Percentiles rank a stretch among this genome's conserved stretches.
Conservation (phyloP, 2,329 filamentous ascomycete species). For the Westerdykella aurantiaca region DNA sequence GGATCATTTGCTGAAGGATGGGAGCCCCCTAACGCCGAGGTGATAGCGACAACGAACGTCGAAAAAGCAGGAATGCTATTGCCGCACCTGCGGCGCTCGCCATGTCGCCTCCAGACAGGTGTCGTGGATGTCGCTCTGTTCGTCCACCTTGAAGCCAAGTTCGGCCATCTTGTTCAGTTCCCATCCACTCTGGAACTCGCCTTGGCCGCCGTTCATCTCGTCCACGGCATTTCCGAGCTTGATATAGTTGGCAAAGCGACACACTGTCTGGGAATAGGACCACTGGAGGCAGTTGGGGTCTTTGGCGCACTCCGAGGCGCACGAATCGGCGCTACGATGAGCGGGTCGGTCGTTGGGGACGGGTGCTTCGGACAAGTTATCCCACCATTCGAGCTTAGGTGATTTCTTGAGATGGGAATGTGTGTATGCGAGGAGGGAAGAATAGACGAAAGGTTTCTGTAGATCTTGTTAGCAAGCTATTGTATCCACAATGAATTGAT, state of each 20-base stretch:
- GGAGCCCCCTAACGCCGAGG: too few relatives aligned
- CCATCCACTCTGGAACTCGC: conserved; percentile 37
- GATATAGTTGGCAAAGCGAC: conserved; percentile 35
- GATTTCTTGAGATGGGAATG: conserved; percentile 29
- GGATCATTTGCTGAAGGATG: too few relatives aligned
- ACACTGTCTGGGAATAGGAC: conserved; percentile 35
- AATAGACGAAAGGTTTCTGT: conserved; percentile 35
- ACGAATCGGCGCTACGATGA: conserved; percentile 28
- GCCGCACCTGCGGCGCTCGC: conserved; percentile 25
- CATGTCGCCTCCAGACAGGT: conserved; percentile 36
- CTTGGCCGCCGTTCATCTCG: conserved; percentile 28
- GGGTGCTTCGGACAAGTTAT: conserved; percentile 29
- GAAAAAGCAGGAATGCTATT: background rate
- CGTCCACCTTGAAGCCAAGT: conserved; percentile 31
- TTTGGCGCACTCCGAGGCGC: conserved; percentile 30
- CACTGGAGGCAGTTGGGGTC: conserved; percentile 33
- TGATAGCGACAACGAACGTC: too few relatives aligned
- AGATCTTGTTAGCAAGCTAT: conserved; percentile 2
- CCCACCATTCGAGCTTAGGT: conserved; percentile 32
- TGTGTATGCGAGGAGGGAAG: conserved; percentile 34
- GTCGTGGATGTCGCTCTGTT: conserved; percentile 30
- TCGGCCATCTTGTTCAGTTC: conserved; percentile 32
- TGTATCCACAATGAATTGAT: too few relatives aligned
- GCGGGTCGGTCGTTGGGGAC: conserved; percentile 32
- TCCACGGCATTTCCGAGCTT: conserved; percentile 32